These are phyloP conservation scores for Oryza glaberrima DNA, from an alignment of 176 grass and related monocot genomes.

Conservation along the genomic window DNA sequence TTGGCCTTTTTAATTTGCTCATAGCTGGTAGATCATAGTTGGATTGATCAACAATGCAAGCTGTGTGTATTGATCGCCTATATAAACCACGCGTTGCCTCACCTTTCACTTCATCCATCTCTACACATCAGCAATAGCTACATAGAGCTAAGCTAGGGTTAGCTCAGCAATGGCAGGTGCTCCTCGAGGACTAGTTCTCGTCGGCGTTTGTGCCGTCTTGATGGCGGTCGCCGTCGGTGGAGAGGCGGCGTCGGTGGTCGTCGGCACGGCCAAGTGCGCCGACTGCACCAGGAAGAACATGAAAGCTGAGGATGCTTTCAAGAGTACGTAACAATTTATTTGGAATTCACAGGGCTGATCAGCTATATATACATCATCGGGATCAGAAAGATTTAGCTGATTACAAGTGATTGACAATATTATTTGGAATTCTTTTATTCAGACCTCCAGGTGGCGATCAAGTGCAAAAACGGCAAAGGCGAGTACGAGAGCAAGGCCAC, in stretches of 20 bases:
- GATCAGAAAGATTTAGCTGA: background rate
- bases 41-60: background rate
- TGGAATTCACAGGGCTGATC: too few relatives aligned
- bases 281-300: slow-evolving; percentile 47
- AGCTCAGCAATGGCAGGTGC: background rate
- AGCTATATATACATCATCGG: too few relatives aligned
- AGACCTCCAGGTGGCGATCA: slow-evolving; percentile 34
- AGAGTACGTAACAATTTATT: background rate
- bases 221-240: background rate
- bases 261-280: slow-evolving; percentile 41
- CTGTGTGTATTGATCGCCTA: background rate
- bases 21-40: background rate
- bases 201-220: slow-evolving; percentile 10
- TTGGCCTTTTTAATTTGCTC: background rate
- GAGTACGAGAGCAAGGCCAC: slow-evolving; percentile 43
- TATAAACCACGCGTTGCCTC: background rate
- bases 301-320: slow-evolving; percentile 36
- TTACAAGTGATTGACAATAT: background rate
- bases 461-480: slow-evolving; percentile 23
- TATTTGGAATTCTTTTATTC: background rate
- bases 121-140: background rate
- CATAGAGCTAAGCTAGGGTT: background rate
- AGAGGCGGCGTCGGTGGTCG: background rate
- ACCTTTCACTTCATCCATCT: background rate
- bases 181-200: background rate